Conservation (phyloP, 192 early-diverging fungal species). For the Jimgerdemannia lactiflua region DNA sequence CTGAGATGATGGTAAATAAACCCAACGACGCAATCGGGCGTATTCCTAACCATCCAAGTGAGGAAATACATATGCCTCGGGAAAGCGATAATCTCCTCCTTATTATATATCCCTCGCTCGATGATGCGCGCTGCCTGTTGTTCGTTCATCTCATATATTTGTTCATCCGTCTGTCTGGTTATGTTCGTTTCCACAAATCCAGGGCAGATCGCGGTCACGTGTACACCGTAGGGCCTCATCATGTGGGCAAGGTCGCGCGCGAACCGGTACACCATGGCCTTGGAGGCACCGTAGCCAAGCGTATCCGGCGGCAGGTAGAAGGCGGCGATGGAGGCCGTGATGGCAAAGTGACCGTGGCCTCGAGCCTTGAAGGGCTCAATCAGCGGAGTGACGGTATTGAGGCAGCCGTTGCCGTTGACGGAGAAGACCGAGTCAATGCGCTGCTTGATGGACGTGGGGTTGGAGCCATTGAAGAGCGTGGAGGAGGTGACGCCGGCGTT, state of each 20-base stretch:
- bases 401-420: conserved; percentile 15
- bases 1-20: too few relatives aligned
- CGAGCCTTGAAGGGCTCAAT: conserved; percentile 14
- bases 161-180: conserved; percentile 2
- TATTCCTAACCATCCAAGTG: too few relatives aligned
- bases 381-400: conserved; percentile 16
- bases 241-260: conserved; percentile 13
- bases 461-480: conserved; percentile 3
- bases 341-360: conserved; percentile 8
- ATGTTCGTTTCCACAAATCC: conserved; percentile 8
- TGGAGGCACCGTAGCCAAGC: conserved; percentile 9
- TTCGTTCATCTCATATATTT: neutral
- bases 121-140: conserved; percentile 7
- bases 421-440: conserved; percentile 9
- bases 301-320: conserved; percentile 7
- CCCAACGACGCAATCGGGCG: too few relatives aligned
- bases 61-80: neutral
- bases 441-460: conserved; percentile 7
- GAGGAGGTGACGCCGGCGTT: conserved; percentile 14
- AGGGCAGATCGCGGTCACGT: conserved; percentile 11
- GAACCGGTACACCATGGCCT: conserved; percentile 16
- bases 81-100: conserved; percentile 15
- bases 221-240: conserved; percentile 5
- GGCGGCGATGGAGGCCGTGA: conserved; percentile 13
- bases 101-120: conserved; percentile 8